phyloP scores from a whole-genome alignment of 164 flowering plant species.

The Cinnamomum micranthum region DNA sequence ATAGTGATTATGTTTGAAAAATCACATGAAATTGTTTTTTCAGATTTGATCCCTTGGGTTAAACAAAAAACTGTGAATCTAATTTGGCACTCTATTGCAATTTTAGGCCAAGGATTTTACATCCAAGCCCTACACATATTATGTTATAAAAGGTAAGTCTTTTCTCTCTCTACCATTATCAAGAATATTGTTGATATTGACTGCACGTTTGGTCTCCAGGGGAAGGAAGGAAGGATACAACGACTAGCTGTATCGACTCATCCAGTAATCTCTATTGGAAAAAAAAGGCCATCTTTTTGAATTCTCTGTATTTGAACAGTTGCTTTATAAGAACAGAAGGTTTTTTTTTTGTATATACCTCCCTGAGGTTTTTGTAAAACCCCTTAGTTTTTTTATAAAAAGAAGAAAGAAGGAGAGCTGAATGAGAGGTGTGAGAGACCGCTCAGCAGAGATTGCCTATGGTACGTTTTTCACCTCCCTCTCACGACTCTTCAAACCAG shows the following conservation, averaged over 20 bases:
- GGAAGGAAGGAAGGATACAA: constrained; percentile 21
- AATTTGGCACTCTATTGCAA: too few species aligned
- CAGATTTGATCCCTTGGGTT: too few species aligned
- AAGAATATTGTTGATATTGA: constrained; percentile 11
- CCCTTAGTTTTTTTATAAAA: too few species aligned
- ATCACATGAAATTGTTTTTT: too few species aligned
- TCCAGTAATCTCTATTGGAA: background rate
- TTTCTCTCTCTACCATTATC: too few species aligned
- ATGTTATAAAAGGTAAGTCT: too few species aligned
- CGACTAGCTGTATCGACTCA: constrained; percentile 26
- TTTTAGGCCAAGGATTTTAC: too few species aligned
- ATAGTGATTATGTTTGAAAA: too few species aligned
- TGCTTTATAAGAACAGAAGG: background rate
- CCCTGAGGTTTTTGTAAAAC: too few species aligned
- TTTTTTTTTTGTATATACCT: too few species aligned
- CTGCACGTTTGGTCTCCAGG: constrained; percentile 40
- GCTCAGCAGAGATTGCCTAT: constrained; percentile 2
- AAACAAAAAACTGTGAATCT: too few species aligned
- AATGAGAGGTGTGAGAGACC: constrained; percentile 8
- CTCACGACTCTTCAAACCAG: background rate
- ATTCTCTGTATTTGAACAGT: background rate
- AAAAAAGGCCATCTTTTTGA: background rate
- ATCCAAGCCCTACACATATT: too few species aligned
- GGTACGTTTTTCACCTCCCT: background rate
- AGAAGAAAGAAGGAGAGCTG: background rate